Evolutionary conservation across 305 asterid genomes (phyloP).

Genomic region (Rubia tinctorum): DNA sequence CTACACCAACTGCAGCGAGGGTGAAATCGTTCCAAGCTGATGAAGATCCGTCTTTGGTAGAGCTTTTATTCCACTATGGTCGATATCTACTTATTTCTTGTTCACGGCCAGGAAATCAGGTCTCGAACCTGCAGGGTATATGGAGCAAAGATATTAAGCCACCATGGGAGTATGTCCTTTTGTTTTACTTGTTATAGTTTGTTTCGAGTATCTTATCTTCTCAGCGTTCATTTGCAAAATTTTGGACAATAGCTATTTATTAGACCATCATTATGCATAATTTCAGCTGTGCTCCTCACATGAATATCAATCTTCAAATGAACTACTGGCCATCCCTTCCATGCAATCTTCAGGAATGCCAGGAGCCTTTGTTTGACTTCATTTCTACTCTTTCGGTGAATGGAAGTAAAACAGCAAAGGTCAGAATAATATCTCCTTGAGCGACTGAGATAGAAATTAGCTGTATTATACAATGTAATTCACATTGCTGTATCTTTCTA

Average conservation of each 20-base stretch:
- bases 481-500: slow-evolving; percentile 17
- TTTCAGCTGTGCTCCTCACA: slow-evolving; percentile 71
- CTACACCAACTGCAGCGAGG: slow-evolving; percentile 48
- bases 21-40: slow-evolving; percentile 50
- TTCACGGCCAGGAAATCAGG: slow-evolving; percentile 79
- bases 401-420: slow-evolving; percentile 72
- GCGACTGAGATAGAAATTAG: neutral
- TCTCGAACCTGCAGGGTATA: slow-evolving; percentile 79
- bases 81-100: slow-evolving; percentile 68
- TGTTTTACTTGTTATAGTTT: slow-evolving; percentile 2
- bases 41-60: slow-evolving; percentile 77
- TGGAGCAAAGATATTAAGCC: slow-evolving; percentile 64
- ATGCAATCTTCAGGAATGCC: slow-evolving; percentile 69
- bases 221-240: neutral
- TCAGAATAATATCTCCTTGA: slow-evolving; percentile 25
- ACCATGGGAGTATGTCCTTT: slow-evolving; percentile 72
- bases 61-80: slow-evolving; percentile 77
- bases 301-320: slow-evolving; percentile 88
- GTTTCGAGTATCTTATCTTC: neutral
- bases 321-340: slow-evolving; percentile 84
- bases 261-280: slow-evolving; percentile 14
- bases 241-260: slow-evolving; percentile 12
- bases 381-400: slow-evolving; percentile 56
- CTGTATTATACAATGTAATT: neutral
- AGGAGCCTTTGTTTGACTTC: slow-evolving; percentile 73